Conservation (phyloP, 1,139 yeast genomes). For the Hansenula sp. region DNA sequence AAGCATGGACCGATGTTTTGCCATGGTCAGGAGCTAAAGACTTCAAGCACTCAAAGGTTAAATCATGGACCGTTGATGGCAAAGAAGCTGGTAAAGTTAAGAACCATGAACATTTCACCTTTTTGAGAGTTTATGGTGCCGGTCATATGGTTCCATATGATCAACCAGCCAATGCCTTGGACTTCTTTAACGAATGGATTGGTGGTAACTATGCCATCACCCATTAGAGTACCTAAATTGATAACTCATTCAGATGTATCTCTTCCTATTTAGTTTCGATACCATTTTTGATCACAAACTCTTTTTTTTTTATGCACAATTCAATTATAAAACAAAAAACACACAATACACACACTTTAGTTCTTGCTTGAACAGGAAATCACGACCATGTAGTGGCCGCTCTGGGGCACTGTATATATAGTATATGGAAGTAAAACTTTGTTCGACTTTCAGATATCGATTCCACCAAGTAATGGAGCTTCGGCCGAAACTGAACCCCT, state of each 20-base stretch:
- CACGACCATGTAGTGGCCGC: no score
- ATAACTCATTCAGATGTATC: no score
- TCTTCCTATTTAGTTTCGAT: not conserved
- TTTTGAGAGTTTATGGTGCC: conserved; percentile 59
- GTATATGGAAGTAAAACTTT: no score
- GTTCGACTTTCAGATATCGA: no score
- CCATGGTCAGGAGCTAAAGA: conserved; percentile 61
- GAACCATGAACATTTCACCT: conserved; percentile 51
- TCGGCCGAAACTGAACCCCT: no score
- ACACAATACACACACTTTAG: no score
- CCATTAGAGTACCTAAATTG: no score
- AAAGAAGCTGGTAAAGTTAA: conserved; percentile 58
- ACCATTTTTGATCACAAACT: not conserved
- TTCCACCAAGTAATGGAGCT: no score
- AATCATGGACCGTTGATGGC: conserved; percentile 36
- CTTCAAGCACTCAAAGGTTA: conserved; percentile 40
- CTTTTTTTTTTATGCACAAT: not conserved
- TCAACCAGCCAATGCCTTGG: conserved; percentile 71
- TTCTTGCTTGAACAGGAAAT: no score
- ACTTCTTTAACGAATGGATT: conserved; percentile 80
- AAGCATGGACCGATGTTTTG: conserved; percentile 72
- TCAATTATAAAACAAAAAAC: no score
- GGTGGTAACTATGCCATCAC: conserved; percentile 39
- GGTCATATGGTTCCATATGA: conserved; percentile 83
- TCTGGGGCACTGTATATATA: no score